Conservation (phyloP, 2,329 filamentous ascomycete genomes). For the Raffaelea albimanens region DNA sequence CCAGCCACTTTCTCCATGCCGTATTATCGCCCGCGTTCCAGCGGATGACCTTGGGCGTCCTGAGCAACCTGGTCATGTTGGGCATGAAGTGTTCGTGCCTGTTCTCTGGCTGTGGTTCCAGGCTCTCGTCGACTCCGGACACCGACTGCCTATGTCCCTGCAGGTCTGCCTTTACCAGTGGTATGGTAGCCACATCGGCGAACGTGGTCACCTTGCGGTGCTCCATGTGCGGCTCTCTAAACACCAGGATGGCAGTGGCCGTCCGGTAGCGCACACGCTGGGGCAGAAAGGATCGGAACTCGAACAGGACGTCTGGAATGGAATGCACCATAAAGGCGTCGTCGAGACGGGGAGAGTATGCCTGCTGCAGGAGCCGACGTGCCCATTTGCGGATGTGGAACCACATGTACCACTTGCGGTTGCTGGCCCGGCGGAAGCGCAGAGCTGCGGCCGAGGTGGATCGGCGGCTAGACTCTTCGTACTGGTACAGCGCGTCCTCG, state of each 20-base stretch:
- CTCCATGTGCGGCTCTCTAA: conserved; percentile 17
- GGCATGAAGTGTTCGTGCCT: too few species aligned
- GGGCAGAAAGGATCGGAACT: conserved; percentile 38
- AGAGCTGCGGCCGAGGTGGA: conserved; percentile 9
- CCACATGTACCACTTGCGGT: conserved; percentile 22
- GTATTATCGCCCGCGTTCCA: too few species aligned
- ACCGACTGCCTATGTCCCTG: too few species aligned
- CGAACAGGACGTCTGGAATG: conserved; percentile 34
- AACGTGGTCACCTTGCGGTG: not conserved
- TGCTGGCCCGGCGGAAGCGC: conserved; percentile 17
- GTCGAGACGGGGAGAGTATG: conserved; percentile 6
- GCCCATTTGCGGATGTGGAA: conserved; percentile 20
- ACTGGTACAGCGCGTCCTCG: conserved; percentile 15
- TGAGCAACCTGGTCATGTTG: too few species aligned
- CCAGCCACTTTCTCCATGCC: conserved; percentile 6
- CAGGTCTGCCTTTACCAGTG: too few species aligned
- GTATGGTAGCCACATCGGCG: too few species aligned
- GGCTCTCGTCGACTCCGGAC: too few species aligned
- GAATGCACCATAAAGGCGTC: not conserved
- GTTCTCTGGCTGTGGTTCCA: too few species aligned
- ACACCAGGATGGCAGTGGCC: conserved; percentile 26
- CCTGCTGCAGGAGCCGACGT: conserved; percentile 15
- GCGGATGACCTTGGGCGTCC: too few species aligned
- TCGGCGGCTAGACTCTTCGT: conserved; percentile 17
- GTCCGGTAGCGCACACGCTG: conserved; percentile 25